A percentile compares a stretch with the other conserved stretches of the same genome.
phyloP scores from a whole-genome alignment of 176 grass and related monocot genomes.

The Oryza punctata region DNA sequence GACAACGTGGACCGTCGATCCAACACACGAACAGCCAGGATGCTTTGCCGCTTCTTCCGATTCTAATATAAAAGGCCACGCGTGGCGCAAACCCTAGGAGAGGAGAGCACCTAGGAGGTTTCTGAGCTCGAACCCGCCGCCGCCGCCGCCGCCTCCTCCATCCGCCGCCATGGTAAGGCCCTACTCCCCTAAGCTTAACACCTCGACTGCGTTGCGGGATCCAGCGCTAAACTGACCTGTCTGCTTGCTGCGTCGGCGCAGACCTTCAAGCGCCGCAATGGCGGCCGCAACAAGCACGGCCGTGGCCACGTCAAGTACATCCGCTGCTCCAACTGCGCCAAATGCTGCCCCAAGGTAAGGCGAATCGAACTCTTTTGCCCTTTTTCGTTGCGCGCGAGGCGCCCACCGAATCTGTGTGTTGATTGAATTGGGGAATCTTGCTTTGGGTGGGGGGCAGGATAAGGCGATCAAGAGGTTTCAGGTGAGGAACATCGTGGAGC shows the following conservation, averaged over 20 bases:
- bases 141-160: neutral
- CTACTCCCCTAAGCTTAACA: too few relatives aligned
- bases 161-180: conserved; percentile 10
- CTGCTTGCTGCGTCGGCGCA: neutral
- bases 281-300: conserved; percentile 76
- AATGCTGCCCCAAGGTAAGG: conserved; percentile 61
- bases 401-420: neutral
- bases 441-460: conserved; percentile 45
- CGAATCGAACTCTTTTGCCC: neutral
- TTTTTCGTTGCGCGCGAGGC: neutral
- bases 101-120: neutral
- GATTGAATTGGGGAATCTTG: conserved; percentile 16
- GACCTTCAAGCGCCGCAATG: conserved; percentile 79
- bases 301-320: conserved; percentile 75
- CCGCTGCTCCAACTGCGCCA: conserved; percentile 76
- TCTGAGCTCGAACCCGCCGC: neutral
- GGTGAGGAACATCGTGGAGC: conserved; percentile 75
- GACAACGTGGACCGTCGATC: neutral
- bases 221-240: neutral
- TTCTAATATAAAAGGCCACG: neutral
- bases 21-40: neutral
- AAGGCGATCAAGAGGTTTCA: conserved; percentile 83
- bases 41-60: neutral
- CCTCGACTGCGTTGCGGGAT: neutral
- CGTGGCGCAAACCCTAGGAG: neutral